Conservation (phyloP, 2,329 filamentous ascomycete genomes). For the Diaporthe velutina region DNA sequence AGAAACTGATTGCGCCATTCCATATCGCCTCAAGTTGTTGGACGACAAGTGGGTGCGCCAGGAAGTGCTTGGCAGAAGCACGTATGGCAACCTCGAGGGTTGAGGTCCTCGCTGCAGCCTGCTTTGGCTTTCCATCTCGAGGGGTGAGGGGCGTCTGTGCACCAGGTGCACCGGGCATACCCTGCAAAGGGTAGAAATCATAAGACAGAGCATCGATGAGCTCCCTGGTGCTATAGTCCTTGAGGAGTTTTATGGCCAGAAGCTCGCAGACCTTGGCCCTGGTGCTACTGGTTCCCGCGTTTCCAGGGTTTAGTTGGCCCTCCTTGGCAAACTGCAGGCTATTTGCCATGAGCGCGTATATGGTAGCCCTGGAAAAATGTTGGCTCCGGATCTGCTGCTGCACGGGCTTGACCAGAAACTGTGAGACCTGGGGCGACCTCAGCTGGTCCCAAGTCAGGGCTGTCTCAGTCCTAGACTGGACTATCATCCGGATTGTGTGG, state of each 20-base stretch:
- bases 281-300: conserved; percentile 85
- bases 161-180: conserved; percentile 65
- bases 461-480: conserved; percentile 89
- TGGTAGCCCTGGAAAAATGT: conserved; percentile 86
- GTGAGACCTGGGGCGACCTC: conserved; percentile 93
- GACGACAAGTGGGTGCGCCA: conserved; percentile 91
- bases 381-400: conserved; percentile 87
- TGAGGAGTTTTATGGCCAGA: conserved; percentile 88
- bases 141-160: conserved; percentile 55
- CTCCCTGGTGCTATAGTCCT: conserved; percentile 89
- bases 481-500: conserved; percentile 87
- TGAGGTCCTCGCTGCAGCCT: conserved; percentile 81
- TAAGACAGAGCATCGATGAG: conserved; percentile 95
- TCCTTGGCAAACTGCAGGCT: conserved; percentile 95
- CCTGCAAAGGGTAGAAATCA: conserved; percentile 93
- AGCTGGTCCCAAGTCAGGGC: conserved; percentile 95
- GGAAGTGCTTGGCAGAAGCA: conserved; percentile 90
- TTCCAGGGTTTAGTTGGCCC: conserved; percentile 83
- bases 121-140: conserved; percentile 58
- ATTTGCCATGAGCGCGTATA: conserved; percentile 94
- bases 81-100: conserved; percentile 94
- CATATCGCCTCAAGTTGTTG: conserved; percentile 97
- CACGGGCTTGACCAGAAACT: conserved; percentile 96
- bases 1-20: conserved; percentile 95
- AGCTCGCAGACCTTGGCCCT: conserved; percentile 91